Evolutionary conservation across 73 alveolate genomes (phyloP).

Genomic region (Paraurostyla sp.): DNA sequence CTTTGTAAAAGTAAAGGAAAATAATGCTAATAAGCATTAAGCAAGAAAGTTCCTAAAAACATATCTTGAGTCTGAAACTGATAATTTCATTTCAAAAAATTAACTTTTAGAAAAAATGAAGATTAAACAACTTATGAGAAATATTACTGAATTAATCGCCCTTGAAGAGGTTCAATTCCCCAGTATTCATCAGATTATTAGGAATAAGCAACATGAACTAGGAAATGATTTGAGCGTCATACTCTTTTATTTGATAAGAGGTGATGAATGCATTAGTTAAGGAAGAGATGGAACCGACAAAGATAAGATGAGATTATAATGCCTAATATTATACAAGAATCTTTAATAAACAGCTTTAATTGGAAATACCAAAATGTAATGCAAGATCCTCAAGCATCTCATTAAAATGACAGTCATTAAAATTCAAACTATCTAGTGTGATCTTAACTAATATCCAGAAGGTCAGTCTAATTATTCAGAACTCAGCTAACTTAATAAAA

Average conservation of each 20-base stretch:
- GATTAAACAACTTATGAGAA: constrained; percentile 8
- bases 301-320: constrained; percentile 51
- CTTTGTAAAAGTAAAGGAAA: not conserved
- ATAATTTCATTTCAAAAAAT: constrained; percentile 4
- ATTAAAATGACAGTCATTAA: not conserved
- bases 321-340: constrained; percentile 41
- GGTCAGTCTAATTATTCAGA: too few species aligned
- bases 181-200: constrained; percentile 7
- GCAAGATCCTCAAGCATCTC: constrained; percentile 38
- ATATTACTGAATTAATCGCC: not conserved
- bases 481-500: too few species aligned
- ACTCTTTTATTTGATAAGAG: constrained; percentile 18
- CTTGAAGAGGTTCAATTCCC: constrained; percentile 32
- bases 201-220: constrained; percentile 11
- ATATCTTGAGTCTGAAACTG: constrained; percentile 39
- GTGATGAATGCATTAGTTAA: constrained; percentile 44
- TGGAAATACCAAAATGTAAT: constrained; percentile 44
- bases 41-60: not conserved
- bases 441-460: not conserved
- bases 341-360: constrained; percentile 14
- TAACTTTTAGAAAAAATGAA: not conserved
- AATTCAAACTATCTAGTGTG: not conserved
- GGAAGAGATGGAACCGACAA: constrained; percentile 24
- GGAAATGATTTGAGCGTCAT: constrained; percentile 43
- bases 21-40: not conserved